Percentiles rank a stretch among this genome's conserved stretches.
These are phyloP conservation scores for Sphaerostilbella broomeana DNA, from an alignment of 2,329 filamentous ascomycete genomes.

Conservation along the genomic window DNA sequence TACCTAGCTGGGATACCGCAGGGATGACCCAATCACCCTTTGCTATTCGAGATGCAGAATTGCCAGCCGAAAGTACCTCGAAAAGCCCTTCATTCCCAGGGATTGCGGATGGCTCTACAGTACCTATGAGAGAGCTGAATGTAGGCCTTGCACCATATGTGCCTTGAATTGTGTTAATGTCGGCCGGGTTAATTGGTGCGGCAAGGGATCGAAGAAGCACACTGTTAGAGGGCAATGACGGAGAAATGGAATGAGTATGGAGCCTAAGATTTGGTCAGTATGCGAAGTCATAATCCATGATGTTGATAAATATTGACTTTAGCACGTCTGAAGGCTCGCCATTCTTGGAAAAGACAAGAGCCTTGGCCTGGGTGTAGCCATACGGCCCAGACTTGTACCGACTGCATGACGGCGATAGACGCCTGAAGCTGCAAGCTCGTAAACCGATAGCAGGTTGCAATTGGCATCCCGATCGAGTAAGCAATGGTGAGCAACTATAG, in stretches of 20 bases:
- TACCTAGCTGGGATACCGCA: conserved; percentile 74
- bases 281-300: too few species aligned
- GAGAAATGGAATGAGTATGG: conserved; percentile 71
- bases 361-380: conserved; percentile 79
- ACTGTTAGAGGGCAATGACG: conserved; percentile 55
- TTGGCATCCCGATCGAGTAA: too few species aligned
- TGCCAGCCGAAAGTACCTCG: conserved; percentile 69
- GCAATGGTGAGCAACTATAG: too few species aligned
- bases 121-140: conserved; percentile 72
- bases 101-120: conserved; percentile 65
- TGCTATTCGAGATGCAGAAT: conserved; percentile 44
- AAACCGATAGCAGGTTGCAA: too few species aligned
- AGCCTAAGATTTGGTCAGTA: conserved; percentile 37
- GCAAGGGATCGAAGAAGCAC: conserved; percentile 83
- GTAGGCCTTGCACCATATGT: conserved; percentile 83
- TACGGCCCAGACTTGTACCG: conserved; percentile 57
- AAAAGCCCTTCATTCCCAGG: conserved; percentile 91
- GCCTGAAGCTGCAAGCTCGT: too few species aligned
- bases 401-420: conserved; percentile 22
- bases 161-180: conserved; percentile 97
- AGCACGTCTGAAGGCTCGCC: conserved; percentile 70
- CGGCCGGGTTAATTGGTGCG: conserved; percentile 90
- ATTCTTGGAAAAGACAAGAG: conserved; percentile 67
- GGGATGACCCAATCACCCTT: conserved; percentile 95
- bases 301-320: conserved; percentile 37